phyloP scores from a whole-genome alignment of 805 yeast species.

The Lipomyces mesembrius region DNA sequence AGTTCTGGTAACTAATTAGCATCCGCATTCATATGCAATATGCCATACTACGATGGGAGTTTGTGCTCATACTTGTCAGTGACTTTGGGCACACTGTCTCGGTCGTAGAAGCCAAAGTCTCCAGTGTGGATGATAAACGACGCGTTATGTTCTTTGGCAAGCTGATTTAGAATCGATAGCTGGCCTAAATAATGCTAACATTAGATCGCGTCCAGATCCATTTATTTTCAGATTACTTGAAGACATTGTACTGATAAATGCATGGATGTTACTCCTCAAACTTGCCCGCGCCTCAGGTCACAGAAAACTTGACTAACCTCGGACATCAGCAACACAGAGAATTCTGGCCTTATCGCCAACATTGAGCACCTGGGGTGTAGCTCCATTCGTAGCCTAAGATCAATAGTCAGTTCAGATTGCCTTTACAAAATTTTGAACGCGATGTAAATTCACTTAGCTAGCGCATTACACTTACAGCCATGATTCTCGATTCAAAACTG shows the following conservation, averaged over 20 bases:
- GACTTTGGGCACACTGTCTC: conserved; percentile 57
- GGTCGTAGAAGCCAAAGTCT: conserved; percentile 77
- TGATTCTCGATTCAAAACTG: not conserved
- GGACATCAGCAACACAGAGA: conserved; percentile 35
- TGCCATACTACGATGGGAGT: not conserved
- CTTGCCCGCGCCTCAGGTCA: not conserved
- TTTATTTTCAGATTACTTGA: not conserved
- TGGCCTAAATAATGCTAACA: conserved; percentile 44
- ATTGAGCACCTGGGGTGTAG: conserved; percentile 22
- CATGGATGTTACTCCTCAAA: not conserved
- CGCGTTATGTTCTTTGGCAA: conserved; percentile 56
- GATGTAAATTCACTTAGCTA: not conserved
- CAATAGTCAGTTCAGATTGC: not conserved
- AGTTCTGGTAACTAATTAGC: conserved; percentile 32
- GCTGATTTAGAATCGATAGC: conserved; percentile 54
- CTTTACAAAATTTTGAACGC: not conserved
- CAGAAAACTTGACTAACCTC: conserved; percentile 25
- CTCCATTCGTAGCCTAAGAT: conserved; percentile 27
- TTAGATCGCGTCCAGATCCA: not conserved
- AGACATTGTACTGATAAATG: not conserved
- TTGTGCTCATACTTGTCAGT: conserved; percentile 56
- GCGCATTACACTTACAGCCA: not conserved
- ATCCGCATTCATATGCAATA: not conserved
- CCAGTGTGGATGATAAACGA: conserved; percentile 69
- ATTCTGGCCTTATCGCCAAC: conserved; percentile 24